Base-by-base conservation (phyloP, 441 rosid genomes). In the Pelargonium myrrhifolium region DNA sequence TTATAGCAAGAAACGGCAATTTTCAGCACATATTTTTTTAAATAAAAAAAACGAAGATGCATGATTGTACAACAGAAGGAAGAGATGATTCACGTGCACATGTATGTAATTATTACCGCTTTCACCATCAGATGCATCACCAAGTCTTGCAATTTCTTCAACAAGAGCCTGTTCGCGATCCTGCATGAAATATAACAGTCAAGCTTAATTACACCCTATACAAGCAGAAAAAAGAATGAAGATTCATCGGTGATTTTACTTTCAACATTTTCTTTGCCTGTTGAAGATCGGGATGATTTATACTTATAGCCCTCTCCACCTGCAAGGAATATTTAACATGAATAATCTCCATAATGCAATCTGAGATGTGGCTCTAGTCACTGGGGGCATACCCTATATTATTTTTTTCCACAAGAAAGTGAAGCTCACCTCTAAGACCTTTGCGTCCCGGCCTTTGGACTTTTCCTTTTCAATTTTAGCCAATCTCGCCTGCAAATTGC, bases 51-150 rank as follows among this genome's bases (percentile, higher is more conserved):
- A 75, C 85, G 17, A 47, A 47, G 15, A 49, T 17, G 17, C 56
- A n/a, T n/a, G n/a, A 49, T 2, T 49, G 56, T 49, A 17, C 56
- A 49, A n/a, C 56, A n/a, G 20, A 3, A 49, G 7, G 18, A 49
- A 49, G 20, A 49, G 18, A 47, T 2, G 6, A 49, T 49, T 49
- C 4, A 49, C 4, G 56, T n/a, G 17, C n/a, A 49, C 18, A n/a
- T n/a, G n/a, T n/a, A 49, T 15, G 17, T 77, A 87, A 82, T 83
- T 85, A 86, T 90, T 90, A 87, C 97, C 99, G 65, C 98, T 94
- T 86, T 91, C 98, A 73, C 93, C 93, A 43, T 92, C 99, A 75
- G 98, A 92, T 62, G 94, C 95, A 78, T 84, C 98, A 80, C 87
- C 98, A 40, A 95, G 96, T 84, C 85, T 86, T 6, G 98, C 86